phyloP scores from a whole-genome alignment of 2,329 filamentous ascomycete species.

The Trichophyton benhamiae region DNA sequence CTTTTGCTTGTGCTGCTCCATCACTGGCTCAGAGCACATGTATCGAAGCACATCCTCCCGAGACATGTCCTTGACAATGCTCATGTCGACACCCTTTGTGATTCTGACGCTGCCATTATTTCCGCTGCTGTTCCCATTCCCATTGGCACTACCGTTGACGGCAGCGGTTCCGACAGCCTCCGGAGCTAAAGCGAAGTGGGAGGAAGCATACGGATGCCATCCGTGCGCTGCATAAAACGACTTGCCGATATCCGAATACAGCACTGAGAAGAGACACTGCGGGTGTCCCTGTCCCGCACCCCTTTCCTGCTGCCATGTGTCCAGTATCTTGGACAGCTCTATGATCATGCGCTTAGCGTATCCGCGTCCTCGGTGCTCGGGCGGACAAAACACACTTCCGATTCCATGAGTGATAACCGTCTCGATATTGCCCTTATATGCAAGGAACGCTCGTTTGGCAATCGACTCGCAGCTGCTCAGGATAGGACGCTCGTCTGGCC shows the following conservation, averaged over 20 bases:
- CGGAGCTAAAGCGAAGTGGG: constrained; percentile 52
- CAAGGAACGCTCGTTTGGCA: constrained; percentile 30
- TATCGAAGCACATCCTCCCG: constrained; percentile 23
- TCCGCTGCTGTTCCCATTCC: background rate
- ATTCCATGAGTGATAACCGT: constrained; percentile 55
- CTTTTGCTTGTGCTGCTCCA: constrained; percentile 51
- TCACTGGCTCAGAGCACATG: constrained; percentile 51
- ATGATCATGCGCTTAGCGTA: constrained; percentile 67
- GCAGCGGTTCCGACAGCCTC: constrained; percentile 11
- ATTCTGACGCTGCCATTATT: background rate
- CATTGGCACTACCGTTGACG: constrained; percentile 5
- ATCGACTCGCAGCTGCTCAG: constrained; percentile 49
- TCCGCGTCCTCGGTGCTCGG: constrained; percentile 54
- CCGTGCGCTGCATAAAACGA: constrained; percentile 65
- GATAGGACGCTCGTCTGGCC: constrained; percentile 33
- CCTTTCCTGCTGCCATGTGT: constrained; percentile 40
- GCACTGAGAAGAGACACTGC: constrained; percentile 54
- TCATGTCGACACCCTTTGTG: constrained; percentile 17
- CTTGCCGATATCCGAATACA: constrained; percentile 81
- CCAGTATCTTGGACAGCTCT: constrained; percentile 47
- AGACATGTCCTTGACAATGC: constrained; percentile 22
- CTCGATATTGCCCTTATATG: constrained; percentile 44
- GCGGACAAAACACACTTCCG: constrained; percentile 65
- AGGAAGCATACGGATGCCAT: constrained; percentile 63
- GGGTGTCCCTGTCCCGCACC: constrained; percentile 15